Conservation (phyloP, 108 stramenopile species). For the Pseudonitzschia delicatissima region DNA sequence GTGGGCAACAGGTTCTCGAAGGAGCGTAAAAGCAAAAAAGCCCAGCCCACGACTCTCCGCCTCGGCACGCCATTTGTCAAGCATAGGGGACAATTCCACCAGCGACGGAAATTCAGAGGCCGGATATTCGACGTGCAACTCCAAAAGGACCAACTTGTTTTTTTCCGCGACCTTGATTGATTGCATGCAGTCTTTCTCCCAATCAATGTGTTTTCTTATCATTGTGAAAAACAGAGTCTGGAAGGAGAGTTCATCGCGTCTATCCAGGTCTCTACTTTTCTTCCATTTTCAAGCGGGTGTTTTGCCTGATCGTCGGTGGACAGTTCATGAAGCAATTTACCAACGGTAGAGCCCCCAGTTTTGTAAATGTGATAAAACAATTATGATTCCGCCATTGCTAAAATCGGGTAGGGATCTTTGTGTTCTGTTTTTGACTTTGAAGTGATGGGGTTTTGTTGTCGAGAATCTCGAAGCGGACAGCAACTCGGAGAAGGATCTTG, state of each 20-base stretch:
- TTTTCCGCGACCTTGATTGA: not conserved
- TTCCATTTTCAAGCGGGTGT: not conserved
- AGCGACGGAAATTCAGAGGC: slow-evolving; percentile 12
- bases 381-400: slow-evolving; percentile 7
- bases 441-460: not conserved
- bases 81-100: not conserved
- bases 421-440: not conserved
- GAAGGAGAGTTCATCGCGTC: not conserved
- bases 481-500: not conserved
- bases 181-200: slow-evolving; percentile 1
- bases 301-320: not conserved
- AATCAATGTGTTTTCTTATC: slow-evolving; percentile 2
- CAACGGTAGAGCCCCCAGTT: slow-evolving; percentile 18
- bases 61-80: slow-evolving; percentile 24
- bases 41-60: slow-evolving; percentile 12
- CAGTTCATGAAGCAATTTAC: slow-evolving; percentile 5
- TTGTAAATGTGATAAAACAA: slow-evolving; percentile 16
- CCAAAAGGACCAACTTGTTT: slow-evolving; percentile 7
- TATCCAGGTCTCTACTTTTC: not conserved
- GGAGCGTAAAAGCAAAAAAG: slow-evolving; percentile 28
- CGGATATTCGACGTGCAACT: slow-evolving; percentile 14
- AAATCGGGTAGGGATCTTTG: slow-evolving; percentile 17
- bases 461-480: not conserved
- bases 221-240: slow-evolving; percentile 7
- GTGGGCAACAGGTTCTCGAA: slow-evolving; percentile 27